phyloP scores from a whole-genome alignment of 139 green algal species.

The Astrephomene gubernaculifera region DNA sequence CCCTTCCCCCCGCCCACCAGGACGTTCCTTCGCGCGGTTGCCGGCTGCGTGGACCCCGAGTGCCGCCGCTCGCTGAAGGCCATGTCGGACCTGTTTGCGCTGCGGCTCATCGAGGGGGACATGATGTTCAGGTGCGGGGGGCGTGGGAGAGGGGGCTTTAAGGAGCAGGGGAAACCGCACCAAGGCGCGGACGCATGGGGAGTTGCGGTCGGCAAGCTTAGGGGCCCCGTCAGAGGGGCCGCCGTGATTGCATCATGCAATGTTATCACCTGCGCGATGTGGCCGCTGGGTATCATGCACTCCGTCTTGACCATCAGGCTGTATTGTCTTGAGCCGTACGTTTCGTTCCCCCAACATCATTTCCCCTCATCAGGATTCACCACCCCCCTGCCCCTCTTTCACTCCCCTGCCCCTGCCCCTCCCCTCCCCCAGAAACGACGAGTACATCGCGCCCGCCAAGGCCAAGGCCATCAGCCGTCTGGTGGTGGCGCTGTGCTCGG shows the following conservation, averaged over 20 bases:
- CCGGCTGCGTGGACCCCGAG: constrained; percentile 76
- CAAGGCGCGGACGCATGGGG: no score
- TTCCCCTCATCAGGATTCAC: no score
- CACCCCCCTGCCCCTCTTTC: no score
- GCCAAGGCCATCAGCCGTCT: constrained; percentile 87
- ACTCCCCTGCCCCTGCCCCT: not conserved
- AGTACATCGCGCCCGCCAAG: constrained; percentile 88
- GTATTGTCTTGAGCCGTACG: no score
- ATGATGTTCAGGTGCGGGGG: constrained; percentile 61
- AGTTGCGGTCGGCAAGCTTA: no score
- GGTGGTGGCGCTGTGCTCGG: constrained; percentile 73
- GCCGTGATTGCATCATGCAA: no score
- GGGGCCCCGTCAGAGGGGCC: no score
- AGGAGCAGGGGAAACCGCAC: not conserved
- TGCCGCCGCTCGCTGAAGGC: constrained; percentile 72
- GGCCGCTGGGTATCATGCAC: no score
- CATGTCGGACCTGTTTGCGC: constrained; percentile 85
- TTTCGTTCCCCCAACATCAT: no score
- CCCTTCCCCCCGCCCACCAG: not conserved
- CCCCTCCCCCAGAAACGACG: constrained; percentile 70
- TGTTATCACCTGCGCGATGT: no score
- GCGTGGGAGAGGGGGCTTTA: not conserved
- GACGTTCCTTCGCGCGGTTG: constrained; percentile 67
- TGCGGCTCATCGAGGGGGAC: constrained; percentile 80
- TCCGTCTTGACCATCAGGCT: no score